Base-by-base conservation (phyloP, 345 rosid genomes). In the Lumnitzera littorea region DNA sequence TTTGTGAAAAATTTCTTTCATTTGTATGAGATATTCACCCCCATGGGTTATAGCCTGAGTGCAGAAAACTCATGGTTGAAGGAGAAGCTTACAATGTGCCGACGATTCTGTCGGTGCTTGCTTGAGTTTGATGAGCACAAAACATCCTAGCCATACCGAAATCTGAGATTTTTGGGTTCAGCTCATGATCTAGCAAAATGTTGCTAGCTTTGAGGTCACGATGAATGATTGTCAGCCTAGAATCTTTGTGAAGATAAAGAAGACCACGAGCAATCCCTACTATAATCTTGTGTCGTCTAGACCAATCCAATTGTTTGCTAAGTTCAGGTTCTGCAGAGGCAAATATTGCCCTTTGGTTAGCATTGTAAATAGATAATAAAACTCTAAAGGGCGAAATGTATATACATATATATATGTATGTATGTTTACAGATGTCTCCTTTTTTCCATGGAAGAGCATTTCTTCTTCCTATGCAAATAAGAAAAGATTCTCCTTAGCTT, bases 81-180 rank as follows among this genome's bases (percentile, higher is more conserved):
- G 29, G 20, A 20, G 63, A 70, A 62, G 50, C 76, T 74, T 81
- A 86, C 96, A 47, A 76, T 51, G 95, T 86, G 11, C 91, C 88
- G 2, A 81, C 83, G 0, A 85, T 64, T 59, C 69, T 69, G 49
- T 61, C 67, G 2, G 96, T 88, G 16, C 63, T 82, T 47, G 57
- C 71, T 36, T 60, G 50, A 27, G 62, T 56, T 63, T 72, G 74
- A 54, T 78, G 67, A 12, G 63, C 67, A 11, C 72, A 74, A 10
- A 84, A 74, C 41, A 84, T 82, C 58, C 72, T 78, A 6, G 88
- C 86, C 75, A 79, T 72, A 25, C 94, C 88, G 60, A 88, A 88
- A 60, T 88, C 94, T 8, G 91, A 83, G 23, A 84, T 82, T 70
- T 84, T 86, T 8, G 88, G 77, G 46, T 70, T 80, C 90, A 85